Evolutionary conservation across 441 rosid species (phyloP).

Genomic region (Jatropha multifida): DNA sequence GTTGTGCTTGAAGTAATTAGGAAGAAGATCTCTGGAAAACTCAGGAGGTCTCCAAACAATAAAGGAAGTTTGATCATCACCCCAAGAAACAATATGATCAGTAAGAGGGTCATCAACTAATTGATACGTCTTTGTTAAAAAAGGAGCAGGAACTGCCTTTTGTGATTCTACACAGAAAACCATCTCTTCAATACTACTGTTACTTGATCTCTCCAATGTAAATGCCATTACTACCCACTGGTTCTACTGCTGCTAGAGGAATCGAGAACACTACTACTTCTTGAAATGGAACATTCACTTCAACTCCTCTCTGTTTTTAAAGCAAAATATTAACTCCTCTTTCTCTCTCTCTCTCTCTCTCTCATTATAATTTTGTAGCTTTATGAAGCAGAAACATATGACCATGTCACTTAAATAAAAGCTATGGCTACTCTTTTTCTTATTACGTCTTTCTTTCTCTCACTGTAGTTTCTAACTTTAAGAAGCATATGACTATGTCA

Average conservation of each 20-base stretch:
- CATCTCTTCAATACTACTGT: conserved; percentile 43
- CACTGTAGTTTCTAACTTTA: conserved; percentile 34
- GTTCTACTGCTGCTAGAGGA: not conserved
- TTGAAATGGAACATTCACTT: not conserved
- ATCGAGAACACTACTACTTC: not conserved
- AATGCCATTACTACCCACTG: conserved; percentile 31
- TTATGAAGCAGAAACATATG: conserved; percentile 44
- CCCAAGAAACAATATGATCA: conserved; percentile 95
- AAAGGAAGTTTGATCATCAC: conserved; percentile 71
- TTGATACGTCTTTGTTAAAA: conserved; percentile 79
- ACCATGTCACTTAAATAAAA: conserved; percentile 38
- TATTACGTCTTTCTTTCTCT: conserved; percentile 13
- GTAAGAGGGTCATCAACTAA: conserved; percentile 80
- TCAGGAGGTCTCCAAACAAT: conserved; percentile 92
- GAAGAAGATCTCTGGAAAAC: conserved; percentile 83
- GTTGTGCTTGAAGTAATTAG: conserved; percentile 89
- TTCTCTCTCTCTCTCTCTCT: conserved; percentile 22
- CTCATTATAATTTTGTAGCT: conserved; percentile 33
- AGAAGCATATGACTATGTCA: conserved; percentile 47
- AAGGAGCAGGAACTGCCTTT: conserved; percentile 79
- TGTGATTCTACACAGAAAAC: conserved; percentile 64
- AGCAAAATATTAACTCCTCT: not conserved
- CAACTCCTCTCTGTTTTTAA: not conserved
- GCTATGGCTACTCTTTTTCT: conserved; percentile 1
- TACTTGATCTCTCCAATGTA: conserved; percentile 36